A percentile compares a stretch with the other conserved stretches of the same genome.
phyloP scores from a whole-genome alignment of 2,329 filamentous ascomycete species.

The Trichophyton equinum region DNA sequence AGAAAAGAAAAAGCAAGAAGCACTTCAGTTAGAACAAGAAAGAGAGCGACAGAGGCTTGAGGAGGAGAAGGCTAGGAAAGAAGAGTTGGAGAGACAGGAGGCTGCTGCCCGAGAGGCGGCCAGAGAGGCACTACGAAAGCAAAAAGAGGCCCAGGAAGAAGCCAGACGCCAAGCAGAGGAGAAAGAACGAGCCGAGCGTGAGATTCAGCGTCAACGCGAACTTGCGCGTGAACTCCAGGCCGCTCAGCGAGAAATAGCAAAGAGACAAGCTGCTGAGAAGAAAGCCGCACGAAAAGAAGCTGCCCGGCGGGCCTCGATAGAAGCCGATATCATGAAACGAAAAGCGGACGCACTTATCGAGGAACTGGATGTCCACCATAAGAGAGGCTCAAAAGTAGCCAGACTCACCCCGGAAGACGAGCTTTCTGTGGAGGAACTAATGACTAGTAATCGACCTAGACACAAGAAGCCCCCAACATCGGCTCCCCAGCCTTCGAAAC shows the following conservation, averaged over 20 bases:
- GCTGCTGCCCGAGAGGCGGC: not conserved
- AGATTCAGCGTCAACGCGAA: slow-evolving; percentile 8
- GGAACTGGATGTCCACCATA: not conserved
- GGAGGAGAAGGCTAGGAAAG: slow-evolving; percentile 9
- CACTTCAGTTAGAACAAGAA: not conserved
- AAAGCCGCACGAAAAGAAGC: slow-evolving; percentile 7
- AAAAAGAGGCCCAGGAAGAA: slow-evolving; percentile 4
- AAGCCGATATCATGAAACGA: slow-evolving; percentile 13
- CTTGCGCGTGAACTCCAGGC: slow-evolving; percentile 10
- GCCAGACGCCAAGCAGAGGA: slow-evolving; percentile 8
- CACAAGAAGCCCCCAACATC: slow-evolving; percentile 5
- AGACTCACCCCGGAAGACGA: slow-evolving; percentile 6
- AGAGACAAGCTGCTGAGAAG: slow-evolving; percentile 9
- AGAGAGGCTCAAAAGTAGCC: slow-evolving; percentile 6
- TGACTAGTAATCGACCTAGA: slow-evolving; percentile 8
- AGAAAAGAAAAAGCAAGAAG: not conserved
- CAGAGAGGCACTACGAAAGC: not conserved
- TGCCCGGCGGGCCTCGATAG: slow-evolving; percentile 10
- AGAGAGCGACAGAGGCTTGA: slow-evolving; percentile 3
- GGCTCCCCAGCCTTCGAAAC: slow-evolving; percentile 7
- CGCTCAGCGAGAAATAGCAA: slow-evolving; percentile 11
- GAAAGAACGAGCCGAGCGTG: slow-evolving; percentile 7
- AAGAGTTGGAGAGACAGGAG: slow-evolving; percentile 6
- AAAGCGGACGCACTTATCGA: slow-evolving; percentile 9
- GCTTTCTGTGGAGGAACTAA: slow-evolving; percentile 13